Evolutionary conservation across 345 rosid species (phyloP).

Genomic region (Pistacia integerrima): DNA sequence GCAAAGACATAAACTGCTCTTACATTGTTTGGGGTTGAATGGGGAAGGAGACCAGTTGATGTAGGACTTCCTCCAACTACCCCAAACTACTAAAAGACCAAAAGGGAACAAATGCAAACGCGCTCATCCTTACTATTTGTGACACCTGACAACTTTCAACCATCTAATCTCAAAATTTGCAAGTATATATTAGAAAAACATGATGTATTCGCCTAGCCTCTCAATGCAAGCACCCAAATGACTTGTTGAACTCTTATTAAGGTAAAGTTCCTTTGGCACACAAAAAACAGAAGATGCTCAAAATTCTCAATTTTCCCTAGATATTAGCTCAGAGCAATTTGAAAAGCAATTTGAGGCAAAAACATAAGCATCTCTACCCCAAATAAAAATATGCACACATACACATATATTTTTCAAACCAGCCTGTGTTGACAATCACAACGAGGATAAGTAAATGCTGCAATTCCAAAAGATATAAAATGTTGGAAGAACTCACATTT

Average conservation of each 20-base stretch:
- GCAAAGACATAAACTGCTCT: neutral
- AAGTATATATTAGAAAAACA: neutral
- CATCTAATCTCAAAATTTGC: slow-evolving; percentile 6
- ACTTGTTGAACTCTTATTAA: neutral
- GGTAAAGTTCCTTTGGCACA: neutral
- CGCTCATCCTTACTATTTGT: neutral
- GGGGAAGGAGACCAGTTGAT: neutral
- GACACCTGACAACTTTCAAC: neutral
- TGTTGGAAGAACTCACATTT: slow-evolving; percentile 63
- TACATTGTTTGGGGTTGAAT: neutral
- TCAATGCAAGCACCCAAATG: neutral
- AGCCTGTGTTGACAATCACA: neutral
- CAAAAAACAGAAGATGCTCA: slow-evolving; percentile 4
- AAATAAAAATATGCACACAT: neutral
- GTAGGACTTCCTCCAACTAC: neutral
- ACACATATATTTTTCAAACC: neutral
- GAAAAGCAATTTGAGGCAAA: slow-evolving; percentile 3
- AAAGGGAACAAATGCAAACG: neutral
- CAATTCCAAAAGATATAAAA: neutral
- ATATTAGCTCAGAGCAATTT: neutral
- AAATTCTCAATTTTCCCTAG: neutral
- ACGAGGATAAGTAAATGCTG: neutral
- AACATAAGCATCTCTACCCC: neutral
- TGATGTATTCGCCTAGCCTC: neutral
- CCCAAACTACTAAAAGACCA: neutral